Conservation (phyloP, 495 filamentous ascomycete species). For the Cairneyella variabilis region DNA sequence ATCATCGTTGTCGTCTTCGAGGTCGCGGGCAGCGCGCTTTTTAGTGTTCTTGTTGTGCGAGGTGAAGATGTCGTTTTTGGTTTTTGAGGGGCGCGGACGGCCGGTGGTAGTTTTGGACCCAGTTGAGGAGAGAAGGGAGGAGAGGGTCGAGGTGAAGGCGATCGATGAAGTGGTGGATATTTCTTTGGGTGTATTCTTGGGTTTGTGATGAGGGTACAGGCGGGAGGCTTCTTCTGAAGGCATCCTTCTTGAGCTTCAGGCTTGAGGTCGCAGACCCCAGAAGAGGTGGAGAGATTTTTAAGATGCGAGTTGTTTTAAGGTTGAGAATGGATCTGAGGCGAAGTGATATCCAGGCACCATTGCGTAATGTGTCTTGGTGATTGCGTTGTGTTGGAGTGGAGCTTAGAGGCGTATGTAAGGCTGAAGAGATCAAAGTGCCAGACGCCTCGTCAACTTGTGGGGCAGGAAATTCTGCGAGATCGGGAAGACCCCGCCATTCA, state of each 20-base stretch:
- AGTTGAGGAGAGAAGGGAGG: slow-evolving; percentile 57
- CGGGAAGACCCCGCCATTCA: neutral
- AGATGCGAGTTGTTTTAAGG: too few relatives aligned
- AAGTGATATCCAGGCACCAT: neutral
- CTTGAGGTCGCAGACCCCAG: too few relatives aligned
- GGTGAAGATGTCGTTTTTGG: slow-evolving; percentile 68
- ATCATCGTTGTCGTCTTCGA: slow-evolving; percentile 30
- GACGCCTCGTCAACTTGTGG: too few relatives aligned
- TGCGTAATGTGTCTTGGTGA: neutral
- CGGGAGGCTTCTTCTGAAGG: slow-evolving; percentile 36
- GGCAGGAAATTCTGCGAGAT: slow-evolving; percentile 6
- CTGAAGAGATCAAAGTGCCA: neutral
- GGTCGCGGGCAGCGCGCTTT: slow-evolving; percentile 45
- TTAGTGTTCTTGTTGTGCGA: slow-evolving; percentile 65
- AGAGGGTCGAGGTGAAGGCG: slow-evolving; percentile 74
- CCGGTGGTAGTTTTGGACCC: slow-evolving; percentile 39
- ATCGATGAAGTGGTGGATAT: slow-evolving; percentile 70
- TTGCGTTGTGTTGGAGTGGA: neutral
- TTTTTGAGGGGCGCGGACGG: slow-evolving; percentile 63
- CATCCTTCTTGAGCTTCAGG: too few relatives aligned
- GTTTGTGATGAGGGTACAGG: slow-evolving; percentile 73
- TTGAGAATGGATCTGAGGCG: neutral
- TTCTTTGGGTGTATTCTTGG: slow-evolving; percentile 55
- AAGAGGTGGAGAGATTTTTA: too few relatives aligned
- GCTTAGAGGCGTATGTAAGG: slow-evolving; percentile 6